A percentile compares a stretch with the other conserved stretches of the same genome.
Conservation (phyloP, 2,329 filamentous ascomycete species). For the Juglanconis sp. region DNA sequence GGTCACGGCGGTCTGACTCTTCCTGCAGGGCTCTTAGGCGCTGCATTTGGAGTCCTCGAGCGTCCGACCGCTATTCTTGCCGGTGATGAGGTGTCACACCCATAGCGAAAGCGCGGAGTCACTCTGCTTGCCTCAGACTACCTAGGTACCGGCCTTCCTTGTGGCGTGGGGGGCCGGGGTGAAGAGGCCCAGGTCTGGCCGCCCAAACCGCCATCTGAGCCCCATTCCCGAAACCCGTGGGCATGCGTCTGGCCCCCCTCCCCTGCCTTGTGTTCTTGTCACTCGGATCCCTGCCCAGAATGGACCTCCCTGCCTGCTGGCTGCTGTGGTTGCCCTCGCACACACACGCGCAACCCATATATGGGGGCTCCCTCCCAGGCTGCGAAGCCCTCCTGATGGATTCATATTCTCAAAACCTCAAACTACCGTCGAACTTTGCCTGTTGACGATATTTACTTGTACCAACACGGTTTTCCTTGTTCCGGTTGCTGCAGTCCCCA, state of each 20-base stretch:
- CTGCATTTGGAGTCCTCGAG: constrained; percentile 2
- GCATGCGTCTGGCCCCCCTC: constrained; percentile 2
- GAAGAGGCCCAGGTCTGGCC: too few relatives aligned
- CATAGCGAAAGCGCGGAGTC: neutral
- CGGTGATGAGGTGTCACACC: neutral
- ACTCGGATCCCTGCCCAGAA: constrained; percentile 1
- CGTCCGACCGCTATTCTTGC: constrained; percentile 6
- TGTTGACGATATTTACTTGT: neutral
- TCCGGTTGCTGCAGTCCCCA: neutral
- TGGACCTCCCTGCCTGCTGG: constrained; percentile 6
- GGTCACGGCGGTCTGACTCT: constrained; percentile 9
- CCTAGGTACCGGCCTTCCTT: neutral
- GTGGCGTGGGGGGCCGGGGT: too few relatives aligned
- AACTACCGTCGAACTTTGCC: neutral
- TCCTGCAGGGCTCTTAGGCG: neutral
- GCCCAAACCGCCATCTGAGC: neutral
- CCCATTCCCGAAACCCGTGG: constrained; percentile 14
- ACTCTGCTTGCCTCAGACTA: neutral
- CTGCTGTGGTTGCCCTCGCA: constrained; percentile 6
- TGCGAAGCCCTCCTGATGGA: neutral
- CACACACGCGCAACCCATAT: constrained; percentile 19
- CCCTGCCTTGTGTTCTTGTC: neutral
- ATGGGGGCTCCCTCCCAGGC: constrained; percentile 16
- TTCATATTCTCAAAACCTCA: neutral
- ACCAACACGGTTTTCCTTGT: neutral